Conservation (phyloP, 2,329 filamentous ascomycete genomes). For the Neonectria punicea region DNA sequence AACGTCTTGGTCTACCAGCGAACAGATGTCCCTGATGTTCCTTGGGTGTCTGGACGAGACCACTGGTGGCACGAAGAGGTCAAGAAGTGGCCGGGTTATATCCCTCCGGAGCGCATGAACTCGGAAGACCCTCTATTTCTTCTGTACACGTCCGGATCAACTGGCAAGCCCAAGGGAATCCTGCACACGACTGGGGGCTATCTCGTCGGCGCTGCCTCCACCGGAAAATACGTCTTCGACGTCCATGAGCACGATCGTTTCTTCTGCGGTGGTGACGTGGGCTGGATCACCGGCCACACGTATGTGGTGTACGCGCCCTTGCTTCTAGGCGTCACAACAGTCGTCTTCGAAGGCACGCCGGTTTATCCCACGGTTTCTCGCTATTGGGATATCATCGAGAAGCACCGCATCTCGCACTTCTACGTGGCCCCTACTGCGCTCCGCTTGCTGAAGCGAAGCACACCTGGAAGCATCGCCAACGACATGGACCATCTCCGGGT, state of each 20-base stretch:
- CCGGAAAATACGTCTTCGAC: constrained; percentile 96
- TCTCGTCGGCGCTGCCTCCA: constrained; percentile 85
- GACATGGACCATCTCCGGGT: constrained; percentile 86
- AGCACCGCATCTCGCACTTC: constrained; percentile 92
- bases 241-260: constrained; percentile 89
- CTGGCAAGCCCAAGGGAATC: constrained; percentile 95
- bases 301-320: constrained; percentile 95
- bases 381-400: constrained; percentile 95
- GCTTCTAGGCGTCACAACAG: constrained; percentile 85
- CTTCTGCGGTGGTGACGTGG: constrained; percentile 95
- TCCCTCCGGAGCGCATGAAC: constrained; percentile 83
- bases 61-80: constrained; percentile 97
- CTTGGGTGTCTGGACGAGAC: constrained; percentile 85
- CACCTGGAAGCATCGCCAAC: constrained; percentile 79
- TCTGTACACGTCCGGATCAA: constrained; percentile 94
- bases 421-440: constrained; percentile 94
- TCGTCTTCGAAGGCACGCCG: constrained; percentile 94
- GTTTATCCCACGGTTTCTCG: constrained; percentile 93
- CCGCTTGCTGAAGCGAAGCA: constrained; percentile 88
- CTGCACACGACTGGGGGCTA: constrained; percentile 95
- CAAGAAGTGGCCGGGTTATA: constrained; percentile 90
- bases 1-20: constrained; percentile 89
- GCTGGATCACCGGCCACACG: constrained; percentile 97
- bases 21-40: constrained; percentile 81
- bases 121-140: constrained; percentile 94